Percentiles rank a stretch among this genome's conserved stretches.
Conservation (phyloP, 768 basidiomycete species). For the Phaeotremella skinneri region DNA sequence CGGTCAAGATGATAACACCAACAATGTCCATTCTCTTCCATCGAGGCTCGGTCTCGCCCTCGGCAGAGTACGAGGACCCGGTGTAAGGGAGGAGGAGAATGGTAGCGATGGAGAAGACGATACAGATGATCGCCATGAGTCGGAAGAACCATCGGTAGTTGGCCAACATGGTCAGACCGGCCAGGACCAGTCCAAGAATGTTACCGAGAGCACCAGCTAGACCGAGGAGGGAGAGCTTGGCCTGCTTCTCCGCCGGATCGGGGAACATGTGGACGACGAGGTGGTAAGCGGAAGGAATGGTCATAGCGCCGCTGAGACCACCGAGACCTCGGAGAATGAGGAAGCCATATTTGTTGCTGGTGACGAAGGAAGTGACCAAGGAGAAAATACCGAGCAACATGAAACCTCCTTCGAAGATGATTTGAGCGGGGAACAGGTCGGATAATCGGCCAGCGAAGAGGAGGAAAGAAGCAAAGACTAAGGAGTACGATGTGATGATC, state of each 20-base stretch:
- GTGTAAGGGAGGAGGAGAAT: constrained; percentile 38
- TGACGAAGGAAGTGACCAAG: constrained; percentile 57
- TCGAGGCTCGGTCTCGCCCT: constrained; percentile 21
- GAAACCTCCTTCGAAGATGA: constrained; percentile 55
- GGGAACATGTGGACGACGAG: constrained; percentile 60
- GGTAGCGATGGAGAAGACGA: constrained; percentile 52
- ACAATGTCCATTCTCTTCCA: constrained; percentile 49
- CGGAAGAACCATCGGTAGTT: constrained; percentile 60
- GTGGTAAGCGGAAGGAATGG: constrained; percentile 44
- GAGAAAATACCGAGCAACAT: constrained; percentile 55
- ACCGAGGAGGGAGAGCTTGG: constrained; percentile 57
- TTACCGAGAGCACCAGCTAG: constrained; percentile 57
- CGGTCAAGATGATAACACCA: constrained; percentile 44
- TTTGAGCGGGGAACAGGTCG: constrained; percentile 50
- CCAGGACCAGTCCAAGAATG: constrained; percentile 50
- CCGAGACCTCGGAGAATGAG: constrained; percentile 59
- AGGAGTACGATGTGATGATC: constrained; percentile 41
- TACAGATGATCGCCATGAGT: constrained; percentile 54
- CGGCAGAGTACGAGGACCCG: constrained; percentile 22
- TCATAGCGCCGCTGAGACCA: constrained; percentile 58
- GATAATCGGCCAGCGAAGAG: constrained; percentile 46
- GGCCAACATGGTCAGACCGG: constrained; percentile 34
- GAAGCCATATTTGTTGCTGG: constrained; percentile 55
- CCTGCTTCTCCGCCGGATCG: constrained; percentile 56
- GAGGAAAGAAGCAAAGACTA: constrained; percentile 40